A percentile compares a stretch with the other conserved stretches of the same genome.
phyloP scores from a whole-genome alignment of 306 rosid species.

The Sechiopsis laciniata region DNA sequence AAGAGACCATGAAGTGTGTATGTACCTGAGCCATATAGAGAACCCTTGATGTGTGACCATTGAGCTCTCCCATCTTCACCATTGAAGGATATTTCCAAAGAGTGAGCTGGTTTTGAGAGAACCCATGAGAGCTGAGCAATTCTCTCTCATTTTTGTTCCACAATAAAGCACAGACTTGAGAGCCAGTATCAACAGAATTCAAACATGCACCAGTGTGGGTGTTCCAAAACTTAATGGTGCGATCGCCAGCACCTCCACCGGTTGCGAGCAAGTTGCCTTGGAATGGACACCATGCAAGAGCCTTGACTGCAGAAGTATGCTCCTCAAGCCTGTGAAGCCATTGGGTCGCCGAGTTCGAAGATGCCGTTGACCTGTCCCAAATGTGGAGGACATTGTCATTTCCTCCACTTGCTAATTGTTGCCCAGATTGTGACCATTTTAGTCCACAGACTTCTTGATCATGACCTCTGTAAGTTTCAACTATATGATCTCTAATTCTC shows the following conservation, averaged over 20 bases:
- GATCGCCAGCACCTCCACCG: conserved; percentile 71
- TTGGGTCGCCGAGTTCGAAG: conserved; percentile 48
- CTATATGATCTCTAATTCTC: conserved; percentile 56
- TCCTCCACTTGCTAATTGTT: conserved; percentile 73
- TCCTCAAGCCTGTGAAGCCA: conserved; percentile 77
- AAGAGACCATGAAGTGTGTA: too few species aligned
- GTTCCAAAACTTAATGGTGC: conserved; percentile 70
- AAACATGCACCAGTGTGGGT: conserved; percentile 73
- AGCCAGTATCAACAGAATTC: conserved; percentile 66
- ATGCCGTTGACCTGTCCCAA: conserved; percentile 57
- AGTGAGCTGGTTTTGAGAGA: conserved; percentile 60
- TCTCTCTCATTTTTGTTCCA: conserved; percentile 90
- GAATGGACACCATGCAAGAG: conserved; percentile 86
- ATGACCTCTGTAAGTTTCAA: conserved; percentile 67
- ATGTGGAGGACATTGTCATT: conserved; percentile 64
- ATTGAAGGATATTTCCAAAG: conserved; percentile 91
- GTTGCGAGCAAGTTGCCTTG: conserved; percentile 59
- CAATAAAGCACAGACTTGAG: conserved; percentile 62
- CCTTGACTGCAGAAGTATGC: conserved; percentile 67
- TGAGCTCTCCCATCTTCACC: conserved; percentile 71
- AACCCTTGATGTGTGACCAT: conserved; percentile 75
- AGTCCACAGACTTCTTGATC: conserved; percentile 70
- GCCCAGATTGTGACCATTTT: conserved; percentile 73
- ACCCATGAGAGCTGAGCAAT: conserved; percentile 83
- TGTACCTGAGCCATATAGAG: conserved; percentile 53